These are phyloP conservation scores for Cordyceps fumosorosea DNA, from an alignment of 2,329 filamentous ascomycete species.

Conservation along the genomic window DNA sequence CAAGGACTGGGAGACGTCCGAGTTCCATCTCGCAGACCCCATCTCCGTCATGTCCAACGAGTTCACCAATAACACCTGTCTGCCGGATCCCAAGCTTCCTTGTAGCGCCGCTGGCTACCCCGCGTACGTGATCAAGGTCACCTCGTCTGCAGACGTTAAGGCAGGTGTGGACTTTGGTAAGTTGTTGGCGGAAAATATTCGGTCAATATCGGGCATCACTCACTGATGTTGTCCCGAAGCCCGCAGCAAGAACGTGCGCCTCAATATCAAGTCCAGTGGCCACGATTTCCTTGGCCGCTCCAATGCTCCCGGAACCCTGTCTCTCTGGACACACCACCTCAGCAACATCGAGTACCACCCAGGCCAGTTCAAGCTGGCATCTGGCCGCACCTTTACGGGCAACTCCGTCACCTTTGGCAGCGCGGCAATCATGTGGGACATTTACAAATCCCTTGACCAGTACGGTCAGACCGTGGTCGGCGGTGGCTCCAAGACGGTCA, in stretches of 20 bases:
- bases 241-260: constrained; percentile 34
- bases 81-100: constrained; percentile 31
- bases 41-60: constrained; percentile 32
- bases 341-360: constrained; percentile 31
- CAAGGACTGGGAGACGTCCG: constrained; percentile 22
- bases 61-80: constrained; percentile 44
- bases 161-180: constrained; percentile 37
- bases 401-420: constrained; percentile 46
- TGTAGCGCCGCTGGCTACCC: constrained; percentile 30
- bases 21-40: constrained; percentile 24
- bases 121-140: constrained; percentile 31
- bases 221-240: constrained; percentile 21
- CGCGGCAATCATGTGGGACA: constrained; percentile 44
- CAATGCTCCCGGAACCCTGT: constrained; percentile 43
- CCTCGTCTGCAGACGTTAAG: constrained; percentile 26
- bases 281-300: constrained; percentile 41
- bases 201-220: not conserved
- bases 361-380: constrained; percentile 36
- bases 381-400: constrained; percentile 34
- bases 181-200: not conserved
- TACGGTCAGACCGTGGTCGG: constrained; percentile 45
- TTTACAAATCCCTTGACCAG: constrained; percentile 38
- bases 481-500: constrained; percentile 49
- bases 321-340: constrained; percentile 47
- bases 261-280: constrained; percentile 34